These are phyloP conservation scores for Paecilomyces niveus DNA, from an alignment of 2,329 filamentous ascomycete genomes.

Conservation along the genomic window DNA sequence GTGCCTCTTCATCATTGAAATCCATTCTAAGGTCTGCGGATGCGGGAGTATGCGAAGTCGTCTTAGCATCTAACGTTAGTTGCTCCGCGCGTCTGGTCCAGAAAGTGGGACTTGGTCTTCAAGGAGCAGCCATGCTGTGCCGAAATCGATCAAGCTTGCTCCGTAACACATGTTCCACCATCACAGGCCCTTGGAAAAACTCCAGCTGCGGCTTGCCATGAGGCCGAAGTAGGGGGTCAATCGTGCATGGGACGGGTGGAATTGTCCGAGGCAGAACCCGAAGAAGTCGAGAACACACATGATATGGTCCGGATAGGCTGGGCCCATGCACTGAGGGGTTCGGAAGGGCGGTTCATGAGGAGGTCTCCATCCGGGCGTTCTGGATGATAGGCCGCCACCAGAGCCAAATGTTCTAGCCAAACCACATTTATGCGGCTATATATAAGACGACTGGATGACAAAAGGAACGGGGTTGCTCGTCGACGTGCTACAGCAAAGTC, in stretches of 20 bases:
- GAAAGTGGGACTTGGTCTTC: too few relatives aligned
- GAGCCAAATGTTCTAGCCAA: not conserved
- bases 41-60: not conserved
- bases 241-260: too few relatives aligned
- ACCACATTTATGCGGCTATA: not conserved
- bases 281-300: too few relatives aligned
- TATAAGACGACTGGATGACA: not conserved
- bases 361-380: not conserved
- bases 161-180: too few relatives aligned
- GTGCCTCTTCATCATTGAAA: not conserved
- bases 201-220: too few relatives aligned
- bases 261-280: too few relatives aligned
- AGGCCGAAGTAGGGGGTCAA: too few relatives aligned
- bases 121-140: too few relatives aligned
- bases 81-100: too few relatives aligned
- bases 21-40: not conserved
- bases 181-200: too few relatives aligned
- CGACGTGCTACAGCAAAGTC: not conserved
- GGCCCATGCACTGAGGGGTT: not conserved
- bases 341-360: not conserved
- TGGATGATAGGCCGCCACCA: not conserved
- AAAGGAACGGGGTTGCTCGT: not conserved
- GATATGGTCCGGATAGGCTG: too few relatives aligned
- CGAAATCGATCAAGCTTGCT: too few relatives aligned
- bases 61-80: not conserved